Evolutionary conservation across 192 early-diverging fungal species (phyloP).

Genomic region (Chytriomyces confervae): DNA sequence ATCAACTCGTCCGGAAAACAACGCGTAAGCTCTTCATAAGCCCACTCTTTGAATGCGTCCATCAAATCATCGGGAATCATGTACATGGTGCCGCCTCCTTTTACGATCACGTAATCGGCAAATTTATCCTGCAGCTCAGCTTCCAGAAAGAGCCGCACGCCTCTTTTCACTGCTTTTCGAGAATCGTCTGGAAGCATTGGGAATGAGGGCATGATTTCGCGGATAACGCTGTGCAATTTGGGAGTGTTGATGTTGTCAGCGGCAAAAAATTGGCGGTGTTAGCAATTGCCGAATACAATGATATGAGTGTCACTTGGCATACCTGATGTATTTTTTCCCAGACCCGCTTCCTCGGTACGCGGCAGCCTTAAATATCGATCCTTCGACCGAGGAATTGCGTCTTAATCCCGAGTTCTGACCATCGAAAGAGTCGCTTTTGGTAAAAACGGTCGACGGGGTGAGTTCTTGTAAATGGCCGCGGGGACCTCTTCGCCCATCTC

Average conservation of each 20-base stretch:
- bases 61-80: conserved; percentile 15
- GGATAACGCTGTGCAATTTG: conserved; percentile 6
- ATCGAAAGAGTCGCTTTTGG: too few relatives aligned
- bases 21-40: conserved; percentile 9
- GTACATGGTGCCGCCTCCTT: conserved; percentile 12
- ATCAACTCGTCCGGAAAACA: conserved; percentile 16
- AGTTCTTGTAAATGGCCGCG: too few relatives aligned
- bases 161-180: conserved; percentile 30
- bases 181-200: conserved; percentile 9
- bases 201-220: conserved; percentile 16
- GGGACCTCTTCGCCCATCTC: neutral
- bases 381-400: too few relatives aligned
- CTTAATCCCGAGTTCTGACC: neutral
- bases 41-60: conserved; percentile 22
- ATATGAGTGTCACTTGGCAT: too few relatives aligned
- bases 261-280: too few relatives aligned
- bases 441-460: too few relatives aligned
- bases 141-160: conserved; percentile 24
- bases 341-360: too few relatives aligned
- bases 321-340: too few relatives aligned
- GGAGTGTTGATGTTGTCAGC: too few relatives aligned
- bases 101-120: neutral
- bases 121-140: conserved; percentile 1
- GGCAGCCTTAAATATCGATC: too few relatives aligned
- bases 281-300: too few relatives aligned